phyloP scores from a whole-genome alignment of 345 rosid species.

The Cochlearia excelsa region DNA sequence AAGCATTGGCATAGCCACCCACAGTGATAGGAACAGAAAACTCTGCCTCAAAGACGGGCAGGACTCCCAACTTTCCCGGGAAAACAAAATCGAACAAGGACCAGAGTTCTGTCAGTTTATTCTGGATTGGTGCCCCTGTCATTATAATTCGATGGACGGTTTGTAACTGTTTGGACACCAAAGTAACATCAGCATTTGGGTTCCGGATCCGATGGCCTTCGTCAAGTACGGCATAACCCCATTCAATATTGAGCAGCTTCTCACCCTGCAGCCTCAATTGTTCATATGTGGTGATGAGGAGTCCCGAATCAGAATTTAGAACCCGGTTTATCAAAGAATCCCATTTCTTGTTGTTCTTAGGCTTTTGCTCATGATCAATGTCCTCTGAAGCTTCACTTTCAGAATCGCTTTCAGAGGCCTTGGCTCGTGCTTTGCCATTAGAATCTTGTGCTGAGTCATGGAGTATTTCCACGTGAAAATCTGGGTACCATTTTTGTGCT shows the following conservation, averaged over 20 bases:
- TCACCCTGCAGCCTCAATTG: slow-evolving; percentile 85
- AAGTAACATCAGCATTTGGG: slow-evolving; percentile 88
- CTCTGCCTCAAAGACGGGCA: slow-evolving; percentile 97
- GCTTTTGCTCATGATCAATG: slow-evolving; percentile 54
- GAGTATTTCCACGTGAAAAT: slow-evolving; percentile 72
- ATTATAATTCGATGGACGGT: slow-evolving; percentile 89
- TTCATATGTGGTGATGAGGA: slow-evolving; percentile 91
- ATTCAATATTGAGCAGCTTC: slow-evolving; percentile 75
- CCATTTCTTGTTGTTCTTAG: slow-evolving; percentile 72
- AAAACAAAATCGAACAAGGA: slow-evolving; percentile 97
- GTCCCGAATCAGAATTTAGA: slow-evolving; percentile 68
- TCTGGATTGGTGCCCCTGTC: slow-evolving; percentile 99
- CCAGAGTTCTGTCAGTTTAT: slow-evolving; percentile 88
- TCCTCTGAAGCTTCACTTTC: slow-evolving; percentile 68
- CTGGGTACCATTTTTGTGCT: slow-evolving; percentile 79
- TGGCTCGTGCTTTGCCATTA: slow-evolving; percentile 42
- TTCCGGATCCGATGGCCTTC: slow-evolving; percentile 98
- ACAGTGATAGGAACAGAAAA: slow-evolving; percentile 92
- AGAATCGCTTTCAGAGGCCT: slow-evolving; percentile 57
- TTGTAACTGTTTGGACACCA: slow-evolving; percentile 95
- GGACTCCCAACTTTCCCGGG: slow-evolving; percentile 93
- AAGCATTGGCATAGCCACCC: slow-evolving; percentile 98
- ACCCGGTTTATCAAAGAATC: slow-evolving; percentile 76
- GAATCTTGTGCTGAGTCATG: slow-evolving; percentile 90
- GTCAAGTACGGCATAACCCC: slow-evolving; percentile 95